Percentiles rank a stretch among this genome's conserved stretches.
Conservation (phyloP, 129 eudicot genomes). For the Dittrichia graveolens region DNA sequence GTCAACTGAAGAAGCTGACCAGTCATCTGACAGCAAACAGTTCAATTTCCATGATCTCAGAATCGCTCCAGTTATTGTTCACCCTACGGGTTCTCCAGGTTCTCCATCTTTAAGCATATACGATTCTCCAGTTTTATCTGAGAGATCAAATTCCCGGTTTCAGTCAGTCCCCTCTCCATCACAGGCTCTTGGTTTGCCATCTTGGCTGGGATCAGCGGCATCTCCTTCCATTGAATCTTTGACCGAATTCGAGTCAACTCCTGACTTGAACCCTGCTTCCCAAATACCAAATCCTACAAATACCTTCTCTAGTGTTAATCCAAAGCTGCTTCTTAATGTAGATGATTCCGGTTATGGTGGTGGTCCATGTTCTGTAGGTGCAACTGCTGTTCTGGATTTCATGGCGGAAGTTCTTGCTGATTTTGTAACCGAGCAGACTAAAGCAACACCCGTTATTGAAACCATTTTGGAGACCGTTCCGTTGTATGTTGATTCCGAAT, state of each 20-base stretch:
- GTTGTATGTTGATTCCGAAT: slow-evolving; percentile 71
- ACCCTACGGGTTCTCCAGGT: slow-evolving; percentile 61
- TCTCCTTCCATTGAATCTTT: slow-evolving; percentile 67
- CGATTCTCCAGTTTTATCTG: slow-evolving; percentile 79
- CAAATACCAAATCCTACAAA: slow-evolving; percentile 44
- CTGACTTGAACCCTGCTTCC: slow-evolving; percentile 49
- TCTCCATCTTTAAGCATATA: slow-evolving; percentile 50
- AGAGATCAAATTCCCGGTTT: slow-evolving; percentile 54
- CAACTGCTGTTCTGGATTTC: slow-evolving; percentile 84
- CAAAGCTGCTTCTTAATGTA: slow-evolving; percentile 74
- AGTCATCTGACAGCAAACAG: slow-evolving; percentile 42
- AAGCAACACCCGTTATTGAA: slow-evolving; percentile 71
- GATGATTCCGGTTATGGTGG: slow-evolving; percentile 98
- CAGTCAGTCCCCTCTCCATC: slow-evolving; percentile 54
- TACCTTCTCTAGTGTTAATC: slow-evolving; percentile 46
- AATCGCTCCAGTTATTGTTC: slow-evolving; percentile 40
- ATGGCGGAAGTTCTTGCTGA: slow-evolving; percentile 91
- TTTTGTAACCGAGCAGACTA: slow-evolving; percentile 78
- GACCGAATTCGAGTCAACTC: slow-evolving; percentile 53
- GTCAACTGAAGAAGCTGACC: slow-evolving; percentile 44
- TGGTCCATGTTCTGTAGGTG: slow-evolving; percentile 95
- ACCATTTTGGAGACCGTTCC: slow-evolving; percentile 88
- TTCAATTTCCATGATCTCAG: slow-evolving; percentile 49
- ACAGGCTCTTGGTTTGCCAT: slow-evolving; percentile 67
- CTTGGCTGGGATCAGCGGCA: slow-evolving; percentile 64